Base-by-base conservation (phyloP, 371 early-diverging fungal genomes). In the Apophysomyces trapeziformis region DNA sequence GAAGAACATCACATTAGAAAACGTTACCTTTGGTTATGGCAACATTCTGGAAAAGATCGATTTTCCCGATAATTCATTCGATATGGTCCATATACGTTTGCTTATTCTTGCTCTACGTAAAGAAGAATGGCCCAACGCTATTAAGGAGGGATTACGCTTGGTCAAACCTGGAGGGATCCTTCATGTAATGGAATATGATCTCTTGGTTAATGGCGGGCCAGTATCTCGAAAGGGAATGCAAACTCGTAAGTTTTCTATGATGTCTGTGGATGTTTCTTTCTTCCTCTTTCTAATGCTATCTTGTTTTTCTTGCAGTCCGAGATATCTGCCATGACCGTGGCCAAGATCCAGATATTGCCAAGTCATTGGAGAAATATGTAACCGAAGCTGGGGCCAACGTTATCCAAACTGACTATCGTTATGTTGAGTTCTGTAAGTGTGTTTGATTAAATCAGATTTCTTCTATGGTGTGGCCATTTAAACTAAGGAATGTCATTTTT, bases 31-130 rank as follows among this genome's bases (percentile, higher is more conserved):
- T 50, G 54, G 54, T 50, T 21, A 50, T 50, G 54, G 54, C 37
- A 66, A 77, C 60, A 63, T 69, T 45, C 36, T 73, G 16, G 44
- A 72, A 21, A 60, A 58, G n/a, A 65, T 68, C 14, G 82, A 80
- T 5, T 66, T 84, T 39, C 75, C 83, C 7, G 80, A 72, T 65
- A 68, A 82, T 50, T 38, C 67, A 35, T 84, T 85, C 66, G 85
- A 87, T 59, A 72, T 80, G 56, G 75, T 86, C 16, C 80, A 86
- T 18, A 73, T 81, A 62, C 71, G 84, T 46, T 60, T 76, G 32
- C 75, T 78, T 38, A 62, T 66, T 5, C 47, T 73, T 41, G 69
- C 65, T 2, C 64, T 76, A 8, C 64, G 69, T 32, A 56, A 36
- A n/a, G 38, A 43, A 1, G 57, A 73, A 56, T 76, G 74, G 71